Evolutionary conservation across 176 grass and related monocot genomes (phyloP).

Genomic region (Triticum urartu): DNA sequence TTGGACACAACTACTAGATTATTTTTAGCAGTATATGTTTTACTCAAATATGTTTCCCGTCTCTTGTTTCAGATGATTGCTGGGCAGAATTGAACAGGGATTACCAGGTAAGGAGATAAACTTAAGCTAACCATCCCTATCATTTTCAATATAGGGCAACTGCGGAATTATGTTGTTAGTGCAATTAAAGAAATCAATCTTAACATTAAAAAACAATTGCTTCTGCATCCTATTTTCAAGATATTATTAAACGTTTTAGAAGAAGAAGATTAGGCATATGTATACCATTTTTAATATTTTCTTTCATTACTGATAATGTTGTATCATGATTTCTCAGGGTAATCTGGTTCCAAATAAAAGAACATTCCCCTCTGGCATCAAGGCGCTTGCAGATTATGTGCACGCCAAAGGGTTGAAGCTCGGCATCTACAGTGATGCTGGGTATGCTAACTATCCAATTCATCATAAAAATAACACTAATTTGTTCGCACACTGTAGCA

Average conservation of each 20-base stretch:
- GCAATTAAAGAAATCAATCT: neutral
- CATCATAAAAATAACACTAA: neutral
- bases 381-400: slow-evolving; percentile 86
- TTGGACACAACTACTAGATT: neutral
- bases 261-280: neutral
- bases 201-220: too few relatives aligned
- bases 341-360: slow-evolving; percentile 60
- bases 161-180: neutral
- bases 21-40: neutral
- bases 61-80: slow-evolving; percentile 86
- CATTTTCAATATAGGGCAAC: slow-evolving; percentile 22
- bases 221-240: neutral
- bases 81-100: slow-evolving; percentile 84
- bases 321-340: slow-evolving; percentile 48
- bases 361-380: slow-evolving; percentile 84
- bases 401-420: slow-evolving; percentile 84
- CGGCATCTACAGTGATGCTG: slow-evolving; percentile 88
- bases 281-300: neutral
- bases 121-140: slow-evolving; percentile 9
- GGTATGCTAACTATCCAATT: slow-evolving; percentile 52
- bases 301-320: slow-evolving; percentile 13
- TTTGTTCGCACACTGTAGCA: neutral
- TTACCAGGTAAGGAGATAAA: slow-evolving; percentile 53
- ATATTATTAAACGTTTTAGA: neutral
- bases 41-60: neutral